These are phyloP conservation scores for Candida sp. DNA, from an alignment of 1,139 yeast genomes.

Conservation along the genomic window DNA sequence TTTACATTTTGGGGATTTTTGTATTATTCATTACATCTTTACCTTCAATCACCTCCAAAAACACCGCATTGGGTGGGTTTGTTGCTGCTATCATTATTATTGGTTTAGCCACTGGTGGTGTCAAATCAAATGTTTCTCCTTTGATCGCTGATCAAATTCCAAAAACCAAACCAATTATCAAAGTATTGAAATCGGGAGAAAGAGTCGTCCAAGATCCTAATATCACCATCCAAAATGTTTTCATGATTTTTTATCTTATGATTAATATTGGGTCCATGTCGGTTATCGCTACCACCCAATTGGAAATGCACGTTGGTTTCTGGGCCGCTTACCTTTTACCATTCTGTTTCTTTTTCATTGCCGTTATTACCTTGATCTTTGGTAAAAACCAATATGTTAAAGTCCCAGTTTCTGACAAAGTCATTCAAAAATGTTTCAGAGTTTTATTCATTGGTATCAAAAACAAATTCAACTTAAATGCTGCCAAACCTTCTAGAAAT, in stretches of 20 bases:
- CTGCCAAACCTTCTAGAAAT: conserved; percentile 52
- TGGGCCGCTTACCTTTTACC: conserved; percentile 55
- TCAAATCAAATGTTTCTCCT: conserved; percentile 77
- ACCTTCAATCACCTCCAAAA: conserved; percentile 53
- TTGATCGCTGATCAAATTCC: conserved; percentile 73
- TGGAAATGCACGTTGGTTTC: conserved; percentile 35
- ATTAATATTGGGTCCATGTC: conserved; percentile 40
- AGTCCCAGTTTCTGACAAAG: conserved; percentile 62
- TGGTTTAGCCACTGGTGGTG: conserved; percentile 81
- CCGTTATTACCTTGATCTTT: conserved; percentile 48
- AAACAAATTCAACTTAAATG: conserved; percentile 49
- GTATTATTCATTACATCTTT: conserved; percentile 70
- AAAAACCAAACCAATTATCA: conserved; percentile 33
- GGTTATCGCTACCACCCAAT: conserved; percentile 40
- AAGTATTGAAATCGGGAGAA: conserved; percentile 33
- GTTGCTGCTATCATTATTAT: conserved; percentile 61
- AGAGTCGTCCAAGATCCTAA: conserved; percentile 39
- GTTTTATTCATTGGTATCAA: conserved; percentile 43
- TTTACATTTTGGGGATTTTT: conserved; percentile 62
- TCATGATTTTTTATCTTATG: conserved; percentile 42
- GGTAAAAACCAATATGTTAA: conserved; percentile 60
- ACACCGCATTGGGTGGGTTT: conserved; percentile 50
- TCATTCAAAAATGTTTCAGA: conserved; percentile 54
- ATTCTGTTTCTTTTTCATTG: conserved; percentile 63
- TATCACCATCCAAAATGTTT: conserved; percentile 39